These are phyloP conservation scores for Penicillium paneum DNA, from an alignment of 2,329 filamentous ascomycete genomes.

Conservation along the genomic window DNA sequence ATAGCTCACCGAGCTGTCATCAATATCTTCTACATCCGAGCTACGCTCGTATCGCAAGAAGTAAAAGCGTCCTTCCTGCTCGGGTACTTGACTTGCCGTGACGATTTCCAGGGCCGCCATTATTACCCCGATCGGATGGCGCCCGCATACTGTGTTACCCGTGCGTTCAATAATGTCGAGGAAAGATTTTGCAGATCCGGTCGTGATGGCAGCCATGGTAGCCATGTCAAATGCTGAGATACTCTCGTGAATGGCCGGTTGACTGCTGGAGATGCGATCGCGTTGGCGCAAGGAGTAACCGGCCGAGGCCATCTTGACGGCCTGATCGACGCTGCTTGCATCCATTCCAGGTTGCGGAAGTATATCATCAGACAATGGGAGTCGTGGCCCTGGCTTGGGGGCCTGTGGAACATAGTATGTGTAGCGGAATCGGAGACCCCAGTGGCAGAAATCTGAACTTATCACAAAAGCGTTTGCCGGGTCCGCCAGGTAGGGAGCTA, in stretches of 20 bases:
- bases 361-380: slow-evolving; percentile 42
- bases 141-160: slow-evolving; percentile 86
- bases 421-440: slow-evolving; percentile 82
- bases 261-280: slow-evolving; percentile 33
- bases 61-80: slow-evolving; percentile 58
- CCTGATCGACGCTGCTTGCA: slow-evolving; percentile 24
- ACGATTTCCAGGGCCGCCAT: slow-evolving; percentile 81
- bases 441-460: slow-evolving; percentile 96
- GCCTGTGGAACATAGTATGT: slow-evolving; percentile 66
- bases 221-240: slow-evolving; percentile 76
- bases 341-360: slow-evolving; percentile 39
- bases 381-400: slow-evolving; percentile 34
- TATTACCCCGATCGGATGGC: slow-evolving; percentile 88
- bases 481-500: slow-evolving; percentile 75
- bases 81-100: slow-evolving; percentile 36
- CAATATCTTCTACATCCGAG: slow-evolving; percentile 63
- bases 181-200: slow-evolving; percentile 69
- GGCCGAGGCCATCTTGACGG: slow-evolving; percentile 28
- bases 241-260: slow-evolving; percentile 71
- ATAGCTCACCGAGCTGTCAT: slow-evolving; percentile 90
- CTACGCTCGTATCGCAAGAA: slow-evolving; percentile 88
- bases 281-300: slow-evolving; percentile 31
- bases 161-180: slow-evolving; percentile 66
- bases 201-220: slow-evolving; percentile 81
- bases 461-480: slow-evolving; percentile 76